These are phyloP conservation scores for Vitis rotundifolia DNA, from an alignment of 164 flowering plant species.

Conservation along the genomic window DNA sequence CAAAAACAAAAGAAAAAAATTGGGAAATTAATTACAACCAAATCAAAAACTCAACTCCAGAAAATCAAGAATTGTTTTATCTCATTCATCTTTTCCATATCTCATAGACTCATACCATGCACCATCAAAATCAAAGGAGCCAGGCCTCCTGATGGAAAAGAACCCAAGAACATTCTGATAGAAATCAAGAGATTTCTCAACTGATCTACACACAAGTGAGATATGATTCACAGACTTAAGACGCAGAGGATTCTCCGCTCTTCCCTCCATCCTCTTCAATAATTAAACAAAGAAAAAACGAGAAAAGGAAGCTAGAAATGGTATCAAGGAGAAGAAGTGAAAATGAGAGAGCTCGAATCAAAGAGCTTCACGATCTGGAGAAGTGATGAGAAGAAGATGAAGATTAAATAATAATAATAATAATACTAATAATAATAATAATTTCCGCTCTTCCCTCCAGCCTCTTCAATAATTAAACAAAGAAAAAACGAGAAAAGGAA, in stretches of 20 bases:
- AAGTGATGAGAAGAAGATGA: no score
- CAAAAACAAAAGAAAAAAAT: neutral
- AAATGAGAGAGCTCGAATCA: no score
- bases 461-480: no score
- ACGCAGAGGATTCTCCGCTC: conserved; percentile 27
- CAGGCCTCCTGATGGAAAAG: conserved; percentile 51
- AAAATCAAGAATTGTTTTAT: neutral
- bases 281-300: no score
- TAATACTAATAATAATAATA: no score
- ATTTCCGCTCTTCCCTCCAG: neutral
- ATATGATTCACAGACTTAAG: conserved; percentile 54
- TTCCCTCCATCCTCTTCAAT: no score
- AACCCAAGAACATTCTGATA: conserved; percentile 58
- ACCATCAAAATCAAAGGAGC: conserved; percentile 51
- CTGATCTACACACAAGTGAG: conserved; percentile 38
- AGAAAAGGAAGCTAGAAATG: no score
- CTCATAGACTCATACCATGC: conserved; percentile 36
- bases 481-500: no score
- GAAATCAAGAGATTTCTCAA: conserved; percentile 42
- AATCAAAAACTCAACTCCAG: neutral
- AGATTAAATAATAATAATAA: no score
- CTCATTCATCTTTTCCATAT: neutral
- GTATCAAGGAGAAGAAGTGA: no score
- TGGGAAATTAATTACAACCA: neutral
- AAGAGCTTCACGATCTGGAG: no score